Percentiles rank a stretch among this genome's conserved stretches.
Evolutionary conservation across 2,329 filamentous ascomycete species (phyloP).

Genomic region (Arthroderma uncinatum): DNA sequence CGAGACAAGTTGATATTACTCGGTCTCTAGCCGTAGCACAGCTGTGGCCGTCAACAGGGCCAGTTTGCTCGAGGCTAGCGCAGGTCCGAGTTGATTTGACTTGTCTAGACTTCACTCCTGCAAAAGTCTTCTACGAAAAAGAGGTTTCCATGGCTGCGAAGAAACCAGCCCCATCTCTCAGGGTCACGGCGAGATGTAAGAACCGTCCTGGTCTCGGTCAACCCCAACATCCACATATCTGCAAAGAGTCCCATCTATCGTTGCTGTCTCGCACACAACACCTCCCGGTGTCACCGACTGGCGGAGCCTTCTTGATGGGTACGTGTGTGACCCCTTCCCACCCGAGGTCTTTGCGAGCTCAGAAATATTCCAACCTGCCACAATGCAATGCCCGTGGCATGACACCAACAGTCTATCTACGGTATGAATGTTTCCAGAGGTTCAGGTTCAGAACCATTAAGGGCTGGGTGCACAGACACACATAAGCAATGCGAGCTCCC

Average conservation of each 20-base stretch:
- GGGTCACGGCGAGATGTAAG: neutral
- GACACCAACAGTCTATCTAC: constrained; percentile 28
- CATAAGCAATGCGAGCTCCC: neutral
- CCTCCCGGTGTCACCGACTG: neutral
- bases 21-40: neutral
- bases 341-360: neutral
- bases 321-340: neutral
- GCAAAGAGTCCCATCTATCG: neutral
- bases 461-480: neutral
- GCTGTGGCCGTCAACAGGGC: neutral
- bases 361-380: neutral
- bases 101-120: neutral
- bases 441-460: neutral
- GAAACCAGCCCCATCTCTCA: no score
- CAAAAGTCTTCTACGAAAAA: neutral
- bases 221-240: neutral
- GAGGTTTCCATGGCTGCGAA: neutral
- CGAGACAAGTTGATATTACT: neutral
- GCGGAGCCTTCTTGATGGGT: neutral
- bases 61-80: neutral
- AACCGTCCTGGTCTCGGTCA: neutral
- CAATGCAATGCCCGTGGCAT: neutral
- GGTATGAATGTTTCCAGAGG: constrained; percentile 16
- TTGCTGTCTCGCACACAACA: neutral
- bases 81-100: neutral